Evolutionary conservation across 495 filamentous ascomycete genomes (phyloP), one percentile per base, ranked within the genome.

Genomic region (Bombardia bombarda): DNA sequence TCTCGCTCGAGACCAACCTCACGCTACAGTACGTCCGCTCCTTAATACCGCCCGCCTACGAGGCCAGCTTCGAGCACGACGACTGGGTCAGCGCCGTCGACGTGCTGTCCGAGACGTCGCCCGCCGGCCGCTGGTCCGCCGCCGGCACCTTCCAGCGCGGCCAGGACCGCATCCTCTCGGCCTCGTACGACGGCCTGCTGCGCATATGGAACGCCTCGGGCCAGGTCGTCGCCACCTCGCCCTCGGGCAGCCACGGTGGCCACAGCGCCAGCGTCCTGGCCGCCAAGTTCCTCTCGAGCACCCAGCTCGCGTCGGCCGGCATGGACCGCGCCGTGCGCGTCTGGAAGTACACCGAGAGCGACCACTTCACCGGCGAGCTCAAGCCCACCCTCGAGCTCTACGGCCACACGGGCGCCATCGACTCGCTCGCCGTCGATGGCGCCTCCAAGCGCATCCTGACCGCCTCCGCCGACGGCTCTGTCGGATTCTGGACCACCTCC

Each of bases 11-110:
- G 67, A 82, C 82, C 7, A 87, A 81, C 3, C 65, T 98, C 22
- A 83, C 82, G 24, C 75, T 98, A 33, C 89, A 96, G 70, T 98
- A 96, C 68, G 87, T 95, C 7, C 82, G 87, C 45, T 89, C 87
- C 40, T 67, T 93, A 40, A 81, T 95, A 58, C 92, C 92, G 1
- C 93, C 92, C 17, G 67, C 83, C 10, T 85, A 87, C 59, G 78
- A 90, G 32, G 79, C 89, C 5, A 86, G 83, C 42, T 96, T 93
- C 62, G 79, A 95, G 66, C 89, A 97, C 58, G 89, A 96, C 54
- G 90, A 96, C 55, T 98, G 92, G 92, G 84, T 98, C 24, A 84
- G 83, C 59, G 73, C 78, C n/a, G 83, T 95, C n/a, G 87, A 95
- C 54, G 79, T 94, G 4, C 74, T 90, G 16, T 89, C 85, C 0